Evolutionary conservation across 495 filamentous ascomycete species (phyloP).

Genomic region (Aspergillus egyptiacus): DNA sequence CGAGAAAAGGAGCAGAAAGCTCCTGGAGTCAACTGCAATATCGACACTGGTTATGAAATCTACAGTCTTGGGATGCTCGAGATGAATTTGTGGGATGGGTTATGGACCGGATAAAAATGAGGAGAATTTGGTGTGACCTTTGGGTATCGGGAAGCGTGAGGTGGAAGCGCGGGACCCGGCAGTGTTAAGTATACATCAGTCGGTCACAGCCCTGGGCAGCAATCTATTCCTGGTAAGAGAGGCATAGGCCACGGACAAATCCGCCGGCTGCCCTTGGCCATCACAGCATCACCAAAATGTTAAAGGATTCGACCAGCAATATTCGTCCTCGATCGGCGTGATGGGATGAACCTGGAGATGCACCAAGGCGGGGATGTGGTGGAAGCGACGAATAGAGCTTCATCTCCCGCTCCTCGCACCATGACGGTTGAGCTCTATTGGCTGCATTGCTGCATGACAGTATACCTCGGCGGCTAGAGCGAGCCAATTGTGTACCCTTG

Average conservation of each 20-base stretch:
- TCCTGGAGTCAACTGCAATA: constrained; percentile 1
- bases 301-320: constrained; percentile 1
- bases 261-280: constrained; percentile 2
- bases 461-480: constrained; percentile 9
- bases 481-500: not conserved
- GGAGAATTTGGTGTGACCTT: constrained; percentile 9
- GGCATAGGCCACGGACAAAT: constrained; percentile 10
- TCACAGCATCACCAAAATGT: not conserved
- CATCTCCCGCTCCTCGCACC: not conserved
- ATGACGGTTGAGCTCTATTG: constrained; percentile 1
- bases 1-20: constrained; percentile 3
- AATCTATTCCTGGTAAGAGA: not conserved
- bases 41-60: too few species aligned
- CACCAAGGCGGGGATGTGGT: constrained; percentile 6
- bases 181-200: constrained; percentile 14
- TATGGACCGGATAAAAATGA: not conserved
- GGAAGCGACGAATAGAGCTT: constrained; percentile 8
- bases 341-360: constrained; percentile 11
- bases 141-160: constrained; percentile 9
- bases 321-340: constrained; percentile 9
- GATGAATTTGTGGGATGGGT: not conserved
- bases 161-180: constrained; percentile 5
- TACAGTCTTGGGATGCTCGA: too few species aligned
- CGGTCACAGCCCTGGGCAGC: not conserved
- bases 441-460: not conserved